These are phyloP conservation scores for Blastomyces parvus DNA, from an alignment of 2,329 filamentous ascomycete genomes.

Conservation along the genomic window DNA sequence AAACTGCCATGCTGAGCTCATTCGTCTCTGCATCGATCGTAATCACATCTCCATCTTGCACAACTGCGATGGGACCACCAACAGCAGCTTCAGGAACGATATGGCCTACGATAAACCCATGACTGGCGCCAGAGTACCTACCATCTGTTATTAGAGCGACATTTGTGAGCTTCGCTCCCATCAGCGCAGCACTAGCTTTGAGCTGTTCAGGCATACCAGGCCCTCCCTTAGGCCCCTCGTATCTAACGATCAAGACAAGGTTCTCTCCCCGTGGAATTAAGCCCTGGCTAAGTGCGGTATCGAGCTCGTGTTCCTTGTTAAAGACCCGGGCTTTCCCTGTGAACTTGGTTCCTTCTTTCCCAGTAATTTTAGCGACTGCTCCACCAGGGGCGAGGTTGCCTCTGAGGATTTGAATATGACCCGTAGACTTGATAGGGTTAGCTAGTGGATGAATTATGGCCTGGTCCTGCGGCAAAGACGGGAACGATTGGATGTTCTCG, in stretches of 20 bases:
- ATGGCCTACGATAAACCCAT: slow-evolving; percentile 91
- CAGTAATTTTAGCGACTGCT: slow-evolving; percentile 91
- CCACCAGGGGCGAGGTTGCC: slow-evolving; percentile 84
- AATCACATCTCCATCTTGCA: slow-evolving; percentile 70
- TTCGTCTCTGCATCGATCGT: slow-evolving; percentile 77
- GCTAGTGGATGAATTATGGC: slow-evolving; percentile 70
- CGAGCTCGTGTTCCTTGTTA: slow-evolving; percentile 72
- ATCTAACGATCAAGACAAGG: slow-evolving; percentile 80
- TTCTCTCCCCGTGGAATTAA: slow-evolving; percentile 67
- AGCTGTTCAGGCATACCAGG: slow-evolving; percentile 94
- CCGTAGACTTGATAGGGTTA: slow-evolving; percentile 76
- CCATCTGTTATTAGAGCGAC: slow-evolving; percentile 89
- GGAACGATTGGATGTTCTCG: slow-evolving; percentile 69
- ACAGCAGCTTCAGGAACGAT: slow-evolving; percentile 81
- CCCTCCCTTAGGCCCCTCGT: slow-evolving; percentile 87
- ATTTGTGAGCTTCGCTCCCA: slow-evolving; percentile 81
- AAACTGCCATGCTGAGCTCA: slow-evolving; percentile 59
- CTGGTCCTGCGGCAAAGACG: slow-evolving; percentile 67
- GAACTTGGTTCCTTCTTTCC: slow-evolving; percentile 81
- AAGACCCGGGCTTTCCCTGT: slow-evolving; percentile 74
- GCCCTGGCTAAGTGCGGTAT: slow-evolving; percentile 62
- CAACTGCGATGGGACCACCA: slow-evolving; percentile 73
- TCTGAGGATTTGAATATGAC: slow-evolving; percentile 78
- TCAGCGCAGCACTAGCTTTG: slow-evolving; percentile 77
- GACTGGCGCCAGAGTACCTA: slow-evolving; percentile 56